Conservation (phyloP, 169 alveolate genomes). For the Amoebophrya sp. region DNA sequence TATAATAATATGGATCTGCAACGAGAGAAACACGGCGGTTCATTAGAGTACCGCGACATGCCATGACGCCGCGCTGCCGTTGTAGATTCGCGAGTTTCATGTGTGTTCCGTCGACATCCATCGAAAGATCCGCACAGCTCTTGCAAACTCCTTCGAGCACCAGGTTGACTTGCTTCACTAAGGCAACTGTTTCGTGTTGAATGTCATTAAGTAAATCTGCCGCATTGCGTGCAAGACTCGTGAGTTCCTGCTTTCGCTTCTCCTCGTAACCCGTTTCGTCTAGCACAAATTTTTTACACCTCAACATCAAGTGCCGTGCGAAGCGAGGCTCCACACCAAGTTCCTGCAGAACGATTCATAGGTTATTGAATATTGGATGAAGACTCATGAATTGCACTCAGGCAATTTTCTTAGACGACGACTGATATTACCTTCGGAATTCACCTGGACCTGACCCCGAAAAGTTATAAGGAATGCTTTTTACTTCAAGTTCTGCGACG, state of each 20-base stretch:
- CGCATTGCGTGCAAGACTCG: not conserved
- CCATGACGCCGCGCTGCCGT: not conserved
- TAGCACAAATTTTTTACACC: not conserved
- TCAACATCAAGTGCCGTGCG: not conserved
- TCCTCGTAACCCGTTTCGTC: not conserved
- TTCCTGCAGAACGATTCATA: no score
- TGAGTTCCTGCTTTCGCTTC: not conserved
- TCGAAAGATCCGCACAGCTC: not conserved
- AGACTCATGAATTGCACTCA: no score
- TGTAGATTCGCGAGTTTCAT: not conserved
- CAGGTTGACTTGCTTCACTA: not conserved
- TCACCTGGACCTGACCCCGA: no score
- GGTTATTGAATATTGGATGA: no score
- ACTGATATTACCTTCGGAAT: no score
- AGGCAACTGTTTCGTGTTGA: not conserved
- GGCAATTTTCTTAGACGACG: no score
- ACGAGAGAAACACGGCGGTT: not conserved
- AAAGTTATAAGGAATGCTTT: not conserved
- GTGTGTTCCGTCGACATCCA: not conserved
- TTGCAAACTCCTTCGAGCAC: not conserved
- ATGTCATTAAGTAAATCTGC: not conserved
- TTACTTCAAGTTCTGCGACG: not conserved
- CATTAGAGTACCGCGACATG: not conserved
- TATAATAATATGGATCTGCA: not conserved
- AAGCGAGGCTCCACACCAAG: slow-evolving; percentile 19